Percentiles rank a stretch among this genome's conserved stretches.
phyloP scores from a whole-genome alignment of 176 grass and related monocot species.

The Zea luxurians region DNA sequence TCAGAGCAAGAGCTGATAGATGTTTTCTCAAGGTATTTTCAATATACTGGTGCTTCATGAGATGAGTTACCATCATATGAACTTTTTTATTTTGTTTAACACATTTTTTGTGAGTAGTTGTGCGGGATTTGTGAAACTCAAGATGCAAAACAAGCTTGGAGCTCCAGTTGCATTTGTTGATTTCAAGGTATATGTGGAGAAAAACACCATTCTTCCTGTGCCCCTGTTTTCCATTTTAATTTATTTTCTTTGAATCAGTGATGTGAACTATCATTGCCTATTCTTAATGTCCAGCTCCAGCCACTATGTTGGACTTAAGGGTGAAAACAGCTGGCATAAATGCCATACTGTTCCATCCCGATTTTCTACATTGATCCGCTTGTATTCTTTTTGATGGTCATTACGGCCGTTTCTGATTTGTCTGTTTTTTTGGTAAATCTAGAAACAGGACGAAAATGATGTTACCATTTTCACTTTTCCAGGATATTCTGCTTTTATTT shows the following conservation, averaged over 20 bases:
- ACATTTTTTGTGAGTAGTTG: slow-evolving; percentile 55
- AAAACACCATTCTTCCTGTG: background rate
- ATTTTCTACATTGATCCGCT: background rate
- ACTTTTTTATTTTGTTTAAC: slow-evolving; percentile 4
- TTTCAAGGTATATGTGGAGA: slow-evolving; percentile 61
- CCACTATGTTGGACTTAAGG: background rate
- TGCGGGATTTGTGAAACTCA: slow-evolving; percentile 76
- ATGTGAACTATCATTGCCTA: background rate
- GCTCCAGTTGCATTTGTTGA: slow-evolving; percentile 94
- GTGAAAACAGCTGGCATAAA: background rate
- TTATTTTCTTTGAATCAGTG: slow-evolving; percentile 18
- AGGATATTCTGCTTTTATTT: background rate
- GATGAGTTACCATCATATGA: background rate
- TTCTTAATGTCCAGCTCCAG: background rate
- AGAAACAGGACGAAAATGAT: background rate
- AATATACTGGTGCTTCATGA: slow-evolving; percentile 17
- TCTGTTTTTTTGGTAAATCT: background rate
- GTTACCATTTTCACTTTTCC: background rate
- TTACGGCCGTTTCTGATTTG: no score
- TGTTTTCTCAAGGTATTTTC: slow-evolving; percentile 75
- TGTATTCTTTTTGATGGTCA: background rate
- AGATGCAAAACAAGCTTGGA: slow-evolving; percentile 90
- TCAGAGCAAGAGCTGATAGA: slow-evolving; percentile 74
- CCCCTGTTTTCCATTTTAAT: slow-evolving; percentile 3
- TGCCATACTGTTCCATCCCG: background rate